A percentile compares a stretch with the other conserved stretches of the same genome.
These are phyloP conservation scores for Alternaria brassicicola DNA, from an alignment of 2,329 filamentous ascomycete species.

Conservation along the genomic window DNA sequence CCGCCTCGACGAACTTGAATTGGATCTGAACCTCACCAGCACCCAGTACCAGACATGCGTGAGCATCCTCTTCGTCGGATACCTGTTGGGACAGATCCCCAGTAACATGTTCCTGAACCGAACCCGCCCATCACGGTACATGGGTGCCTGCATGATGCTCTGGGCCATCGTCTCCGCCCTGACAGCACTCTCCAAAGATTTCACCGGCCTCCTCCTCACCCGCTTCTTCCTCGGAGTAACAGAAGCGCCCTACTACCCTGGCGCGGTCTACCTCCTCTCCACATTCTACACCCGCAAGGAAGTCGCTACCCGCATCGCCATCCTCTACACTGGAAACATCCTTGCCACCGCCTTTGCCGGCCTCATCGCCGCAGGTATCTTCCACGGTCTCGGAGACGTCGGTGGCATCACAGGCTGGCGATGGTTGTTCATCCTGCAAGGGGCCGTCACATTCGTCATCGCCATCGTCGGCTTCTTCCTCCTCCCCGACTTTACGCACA, in stretches of 20 bases:
- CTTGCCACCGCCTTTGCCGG: conserved; percentile 53
- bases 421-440: conserved; percentile 42
- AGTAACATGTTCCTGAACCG: conserved; percentile 48
- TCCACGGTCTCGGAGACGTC: conserved; percentile 33
- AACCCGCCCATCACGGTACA: conserved; percentile 35
- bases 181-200: conserved; percentile 53
- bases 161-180: conserved; percentile 53
- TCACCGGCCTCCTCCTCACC: conserved; percentile 51
- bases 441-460: conserved; percentile 40
- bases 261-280: conserved; percentile 46
- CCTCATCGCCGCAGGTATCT: conserved; percentile 49
- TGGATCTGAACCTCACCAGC: conserved; percentile 55
- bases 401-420: conserved; percentile 33
- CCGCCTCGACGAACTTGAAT: conserved; percentile 65
- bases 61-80: conserved; percentile 45
- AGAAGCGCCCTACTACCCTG: conserved; percentile 50
- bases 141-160: conserved; percentile 44
- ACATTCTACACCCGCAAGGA: conserved; percentile 49
- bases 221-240: conserved; percentile 54
- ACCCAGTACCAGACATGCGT: conserved; percentile 35
- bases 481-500: conserved; percentile 48
- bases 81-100: conserved; percentile 39
- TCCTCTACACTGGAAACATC: conserved; percentile 50
- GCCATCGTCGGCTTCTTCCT: conserved; percentile 49
- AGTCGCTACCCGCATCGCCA: conserved; percentile 59